A percentile compares a stretch with the other conserved stretches of the same genome.
Conservation (phyloP, 768 basidiomycete species). For the Artomyces pyxidatus region DNA sequence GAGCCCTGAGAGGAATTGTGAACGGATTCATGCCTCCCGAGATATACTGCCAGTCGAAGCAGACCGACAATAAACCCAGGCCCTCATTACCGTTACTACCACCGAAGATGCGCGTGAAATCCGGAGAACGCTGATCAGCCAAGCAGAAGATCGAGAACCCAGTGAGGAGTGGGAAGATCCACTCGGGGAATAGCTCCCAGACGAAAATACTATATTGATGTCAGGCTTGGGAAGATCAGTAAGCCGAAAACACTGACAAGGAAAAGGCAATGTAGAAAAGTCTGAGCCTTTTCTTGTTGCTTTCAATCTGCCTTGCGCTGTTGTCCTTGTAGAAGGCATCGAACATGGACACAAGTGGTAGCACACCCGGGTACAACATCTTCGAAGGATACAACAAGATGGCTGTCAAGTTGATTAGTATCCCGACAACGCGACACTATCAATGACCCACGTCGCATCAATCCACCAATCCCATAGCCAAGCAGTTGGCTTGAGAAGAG, state of each 20-base stretch:
- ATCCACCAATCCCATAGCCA: slow-evolving; percentile 50
- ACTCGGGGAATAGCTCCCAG: slow-evolving; percentile 17
- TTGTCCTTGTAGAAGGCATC: slow-evolving; percentile 40
- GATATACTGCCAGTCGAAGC: slow-evolving; percentile 23
- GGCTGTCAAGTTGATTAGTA: slow-evolving; percentile 19
- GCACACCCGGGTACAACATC: slow-evolving; percentile 41
- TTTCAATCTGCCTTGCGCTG: slow-evolving; percentile 6
- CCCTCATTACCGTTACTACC: slow-evolving; percentile 20
- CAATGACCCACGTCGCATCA: slow-evolving; percentile 36
- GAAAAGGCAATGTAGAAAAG: slow-evolving; percentile 42
- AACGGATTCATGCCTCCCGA: slow-evolving; percentile 34
- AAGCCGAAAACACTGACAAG: slow-evolving; percentile 18
- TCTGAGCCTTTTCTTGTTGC: slow-evolving; percentile 32
- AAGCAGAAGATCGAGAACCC: slow-evolving; percentile 23
- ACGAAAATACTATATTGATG: slow-evolving; percentile 23
- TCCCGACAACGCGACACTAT: background rate
- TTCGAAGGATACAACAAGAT: slow-evolving; percentile 45
- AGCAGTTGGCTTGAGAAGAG: slow-evolving; percentile 28
- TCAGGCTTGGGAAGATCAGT: background rate
- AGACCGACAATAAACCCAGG: slow-evolving; percentile 19
- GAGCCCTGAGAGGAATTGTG: slow-evolving; percentile 46
- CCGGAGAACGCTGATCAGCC: slow-evolving; percentile 16
- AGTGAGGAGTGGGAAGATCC: slow-evolving; percentile 18
- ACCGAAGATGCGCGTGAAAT: slow-evolving; percentile 19
- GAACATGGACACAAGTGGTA: slow-evolving; percentile 42